Evolutionary conservation across 441 rosid genomes (phyloP).

Genomic region (Daphne laureola): DNA sequence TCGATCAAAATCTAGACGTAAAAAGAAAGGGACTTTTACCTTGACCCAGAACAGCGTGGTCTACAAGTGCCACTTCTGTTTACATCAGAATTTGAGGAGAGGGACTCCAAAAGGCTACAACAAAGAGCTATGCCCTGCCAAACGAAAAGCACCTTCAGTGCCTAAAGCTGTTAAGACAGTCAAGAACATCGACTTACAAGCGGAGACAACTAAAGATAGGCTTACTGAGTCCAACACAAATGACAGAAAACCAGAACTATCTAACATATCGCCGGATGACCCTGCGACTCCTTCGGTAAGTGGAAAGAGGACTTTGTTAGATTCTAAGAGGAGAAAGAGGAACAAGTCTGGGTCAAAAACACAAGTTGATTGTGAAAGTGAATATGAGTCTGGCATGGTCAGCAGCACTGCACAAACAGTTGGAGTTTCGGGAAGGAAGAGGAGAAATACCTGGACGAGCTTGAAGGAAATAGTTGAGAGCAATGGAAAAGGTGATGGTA

Average conservation of each 20-base stretch:
- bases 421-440: slow-evolving; percentile 34
- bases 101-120: slow-evolving; percentile 56
- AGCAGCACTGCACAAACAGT: slow-evolving; percentile 18
- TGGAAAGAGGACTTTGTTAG: slow-evolving; percentile 23
- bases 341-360: slow-evolving; percentile 28
- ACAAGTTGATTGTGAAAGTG: slow-evolving; percentile 17
- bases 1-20: slow-evolving; percentile 19
- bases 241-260: too few species aligned
- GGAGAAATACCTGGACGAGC: slow-evolving; percentile 50
- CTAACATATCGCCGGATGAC: not conserved
- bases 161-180: slow-evolving; percentile 18
- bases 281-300: slow-evolving; percentile 25
- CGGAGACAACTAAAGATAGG: slow-evolving; percentile 16
- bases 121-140: slow-evolving; percentile 56
- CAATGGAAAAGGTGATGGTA: slow-evolving; percentile 16
- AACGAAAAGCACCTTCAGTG: slow-evolving; percentile 23
- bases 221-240: slow-evolving; percentile 1
- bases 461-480: slow-evolving; percentile 49
- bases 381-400: slow-evolving; percentile 5
- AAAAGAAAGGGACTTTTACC: slow-evolving; percentile 19
- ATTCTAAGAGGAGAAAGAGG: slow-evolving; percentile 31
- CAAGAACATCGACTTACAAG: slow-evolving; percentile 17
- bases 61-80: slow-evolving; percentile 58
- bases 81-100: slow-evolving; percentile 47
- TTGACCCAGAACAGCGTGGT: slow-evolving; percentile 49